Base-by-base conservation (phyloP, 2,329 filamentous ascomycete genomes). In the Arthrobotrys conoides region DNA sequence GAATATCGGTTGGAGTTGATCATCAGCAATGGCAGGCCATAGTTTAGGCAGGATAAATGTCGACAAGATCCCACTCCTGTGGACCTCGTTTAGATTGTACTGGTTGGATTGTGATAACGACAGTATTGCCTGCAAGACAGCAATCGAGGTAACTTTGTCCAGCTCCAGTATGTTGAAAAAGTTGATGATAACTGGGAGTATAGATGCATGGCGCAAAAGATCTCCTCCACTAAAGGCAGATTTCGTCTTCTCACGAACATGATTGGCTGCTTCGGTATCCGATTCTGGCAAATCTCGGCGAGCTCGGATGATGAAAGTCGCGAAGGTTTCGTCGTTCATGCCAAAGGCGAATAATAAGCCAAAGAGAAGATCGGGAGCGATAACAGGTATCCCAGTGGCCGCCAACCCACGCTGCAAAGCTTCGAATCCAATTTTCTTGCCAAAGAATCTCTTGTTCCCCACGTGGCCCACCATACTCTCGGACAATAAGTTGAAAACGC, bases 381-480 rank as follows among this genome's bases (percentile, higher is more conserved):
- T 88, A 80, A 88, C 88, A 68, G 91, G 87, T 67, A 90, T 85
- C 38, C 91, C 89, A 84, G 91, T 90, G 83, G 89, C 90, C 79
- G 88, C 89, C 85, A 94, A 88, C 5, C 89, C 89, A 83, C 92
- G 89, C 82, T 96, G 91, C 69, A 97, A 84, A 6, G 90, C 89
- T 80, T 90, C 88, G 91, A 93, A 97, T 2, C 95, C 94, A 71
- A 22, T 89, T 90, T 75, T 92, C 89, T 33, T 96, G 90, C 81
- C 90, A 88, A 98, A 98, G 86, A 95, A 97, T 81, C 92, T 90
- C 82, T 91, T 89, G 85, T 98, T 99, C 20, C 94, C 95, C 57
- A 91, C 88, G 84, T 98, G 94, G 55, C 90, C 90, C 68, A 90
- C 89, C 80, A 99, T 88, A 14, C 90, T 90, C 59, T 91, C 91